Conservation (phyloP, 176 grass and related monocot genomes). For the Puccinellia tenuiflora region DNA sequence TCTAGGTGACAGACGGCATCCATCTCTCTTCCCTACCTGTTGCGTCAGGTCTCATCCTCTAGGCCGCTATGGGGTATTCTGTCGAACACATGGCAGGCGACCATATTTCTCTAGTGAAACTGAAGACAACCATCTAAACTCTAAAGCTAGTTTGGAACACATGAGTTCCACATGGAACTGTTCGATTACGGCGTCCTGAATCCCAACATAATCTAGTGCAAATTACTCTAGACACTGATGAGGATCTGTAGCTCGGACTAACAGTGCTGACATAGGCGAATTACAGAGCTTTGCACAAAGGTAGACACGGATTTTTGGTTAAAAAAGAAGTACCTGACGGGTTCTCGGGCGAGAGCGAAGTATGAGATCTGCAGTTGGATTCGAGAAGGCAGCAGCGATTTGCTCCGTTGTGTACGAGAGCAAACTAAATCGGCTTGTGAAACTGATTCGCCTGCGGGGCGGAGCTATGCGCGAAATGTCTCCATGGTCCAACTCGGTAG, state of each 20-base stretch:
- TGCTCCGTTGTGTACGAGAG: background rate
- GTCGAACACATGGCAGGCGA: background rate
- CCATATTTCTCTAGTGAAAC: background rate
- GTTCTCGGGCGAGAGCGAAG: background rate
- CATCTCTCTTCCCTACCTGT: background rate
- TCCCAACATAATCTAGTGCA: background rate
- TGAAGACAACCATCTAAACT: background rate
- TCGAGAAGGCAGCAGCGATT: background rate
- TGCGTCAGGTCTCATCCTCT: background rate
- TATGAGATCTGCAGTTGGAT: background rate
- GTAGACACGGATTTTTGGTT: background rate
- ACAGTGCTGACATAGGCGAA: no score
- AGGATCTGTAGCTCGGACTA: background rate
- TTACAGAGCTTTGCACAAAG: no score
- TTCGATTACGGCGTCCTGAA: background rate
- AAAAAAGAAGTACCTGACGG: background rate
- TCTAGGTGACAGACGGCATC: background rate
- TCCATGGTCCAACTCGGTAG: background rate
- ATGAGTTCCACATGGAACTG: background rate
- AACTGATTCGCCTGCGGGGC: background rate
- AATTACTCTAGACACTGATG: background rate
- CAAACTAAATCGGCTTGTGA: background rate
- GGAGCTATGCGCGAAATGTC: background rate
- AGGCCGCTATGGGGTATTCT: background rate
- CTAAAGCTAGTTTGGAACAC: background rate